These are phyloP conservation scores for Hemisphaericaspora xylofermentans DNA, from an alignment of 1,139 yeast species.

Conservation along the genomic window DNA sequence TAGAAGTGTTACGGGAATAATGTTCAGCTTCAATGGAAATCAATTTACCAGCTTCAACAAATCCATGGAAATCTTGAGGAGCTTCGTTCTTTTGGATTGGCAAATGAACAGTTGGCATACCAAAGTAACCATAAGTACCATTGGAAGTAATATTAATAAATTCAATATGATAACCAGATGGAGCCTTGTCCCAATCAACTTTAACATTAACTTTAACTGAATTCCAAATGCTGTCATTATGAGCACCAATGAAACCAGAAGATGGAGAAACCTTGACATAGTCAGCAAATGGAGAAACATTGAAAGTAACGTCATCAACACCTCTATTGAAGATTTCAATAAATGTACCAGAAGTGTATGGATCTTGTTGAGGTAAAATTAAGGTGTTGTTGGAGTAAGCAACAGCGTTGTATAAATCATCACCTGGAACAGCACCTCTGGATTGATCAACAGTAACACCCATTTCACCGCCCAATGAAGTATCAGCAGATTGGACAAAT, in stretches of 20 bases:
- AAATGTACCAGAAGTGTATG: constrained; percentile 15
- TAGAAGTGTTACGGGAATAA: constrained; percentile 11
- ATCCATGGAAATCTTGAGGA: constrained; percentile 13
- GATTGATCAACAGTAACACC: constrained; percentile 18
- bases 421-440: constrained; percentile 18
- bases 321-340: constrained; percentile 19
- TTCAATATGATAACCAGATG: constrained; percentile 14
- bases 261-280: constrained; percentile 13
- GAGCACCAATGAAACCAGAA: constrained; percentile 11
- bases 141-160: constrained; percentile 15
- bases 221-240: constrained; percentile 16
- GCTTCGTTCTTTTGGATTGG: constrained; percentile 16
- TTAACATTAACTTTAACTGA: constrained; percentile 14
- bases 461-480: constrained; percentile 14
- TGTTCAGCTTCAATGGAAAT: constrained; percentile 18
- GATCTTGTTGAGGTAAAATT: constrained; percentile 16
- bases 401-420: constrained; percentile 15
- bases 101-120: constrained; percentile 11
- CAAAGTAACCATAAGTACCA: constrained; percentile 12
- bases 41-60: constrained; percentile 15
- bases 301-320: constrained; percentile 15
- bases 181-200: constrained; percentile 16
- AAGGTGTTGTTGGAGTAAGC: constrained; percentile 18
- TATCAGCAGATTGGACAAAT: constrained; percentile 9
- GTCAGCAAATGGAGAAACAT: constrained; percentile 12